Conservation (phyloP, 257 asterid genomes). For the Solanum medicagineum region DNA sequence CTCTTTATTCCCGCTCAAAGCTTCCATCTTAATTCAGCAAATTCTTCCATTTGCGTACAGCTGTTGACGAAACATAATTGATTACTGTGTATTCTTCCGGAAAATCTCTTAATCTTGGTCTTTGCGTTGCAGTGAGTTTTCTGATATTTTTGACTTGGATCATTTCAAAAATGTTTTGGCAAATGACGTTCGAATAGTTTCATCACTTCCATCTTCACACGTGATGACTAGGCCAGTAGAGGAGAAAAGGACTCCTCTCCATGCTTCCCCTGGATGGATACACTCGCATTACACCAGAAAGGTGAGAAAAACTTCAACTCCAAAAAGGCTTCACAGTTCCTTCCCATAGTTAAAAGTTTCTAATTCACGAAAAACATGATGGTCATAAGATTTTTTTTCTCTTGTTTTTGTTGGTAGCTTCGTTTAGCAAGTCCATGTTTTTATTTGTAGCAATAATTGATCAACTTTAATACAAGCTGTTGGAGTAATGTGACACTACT, state of each 20-base stretch:
- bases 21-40: background rate
- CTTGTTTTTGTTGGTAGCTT: background rate
- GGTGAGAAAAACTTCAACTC: slow-evolving; percentile 19
- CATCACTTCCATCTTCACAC: slow-evolving; percentile 85
- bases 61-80: background rate
- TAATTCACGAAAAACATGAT: background rate
- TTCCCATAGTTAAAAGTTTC: background rate
- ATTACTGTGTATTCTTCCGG: background rate
- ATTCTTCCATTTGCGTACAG: background rate
- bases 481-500: background rate
- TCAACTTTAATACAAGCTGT: background rate
- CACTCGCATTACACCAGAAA: slow-evolving; percentile 44
- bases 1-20: background rate
- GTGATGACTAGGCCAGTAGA: slow-evolving; percentile 78
- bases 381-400: background rate
- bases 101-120: background rate
- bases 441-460: background rate
- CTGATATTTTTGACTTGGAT: slow-evolving; percentile 83
- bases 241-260: slow-evolving; percentile 67
- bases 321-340: background rate
- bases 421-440: background rate
- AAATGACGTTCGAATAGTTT: slow-evolving; percentile 64
- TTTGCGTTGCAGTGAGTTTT: slow-evolving; percentile 67
- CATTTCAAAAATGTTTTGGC: slow-evolving; percentile 69
- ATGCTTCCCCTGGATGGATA: slow-evolving; percentile 70